Base-by-base conservation (phyloP, 179 eudicot genomes). In the Nepenthes alata region DNA sequence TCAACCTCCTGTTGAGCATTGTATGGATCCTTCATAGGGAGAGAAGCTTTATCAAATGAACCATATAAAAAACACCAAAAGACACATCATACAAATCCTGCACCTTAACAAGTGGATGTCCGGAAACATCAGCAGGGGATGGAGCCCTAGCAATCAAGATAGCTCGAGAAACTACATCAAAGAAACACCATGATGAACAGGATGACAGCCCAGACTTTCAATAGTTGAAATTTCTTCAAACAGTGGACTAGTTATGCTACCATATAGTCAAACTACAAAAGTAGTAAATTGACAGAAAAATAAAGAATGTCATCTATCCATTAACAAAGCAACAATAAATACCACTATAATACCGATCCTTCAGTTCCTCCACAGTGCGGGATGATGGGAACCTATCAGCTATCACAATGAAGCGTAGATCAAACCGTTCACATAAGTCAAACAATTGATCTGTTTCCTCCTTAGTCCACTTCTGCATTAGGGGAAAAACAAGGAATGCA, bases 361-460 rank as follows among this genome's bases (percentile, higher is more conserved):
- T 94, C 67, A 94, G 78, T 74, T 94, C 97, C 72, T 94, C 99
- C 67, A 94, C 76, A 35, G 85, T 79, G 53, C 85, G 83, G 58
- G 83, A 75, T 56, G 90, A 77, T 57, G 91, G 85, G 69, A 94
- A 85, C 75, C 94, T 87, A 67, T 94, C 97, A 9, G 94, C 94
- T 71, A 94, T 70, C 62, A 94, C 75, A 59, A 83, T 47, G 60
- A 94, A 94, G 15, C 97, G 94, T 14, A 90, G 89, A 74, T 94
- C 97, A 55, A 83, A 94, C 74, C 77, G 83, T 68, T 82, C 83
- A 65, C 97, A 94, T 59, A 94, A 63, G 52, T 94, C 97, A 72
- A 94, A 90, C 61, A 94, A 75, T 45, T 83, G 76, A 77, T 90
- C 95, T 37, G 99, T 94, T 79, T 94, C 97, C 78, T 90, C 89